Base-by-base conservation (phyloP, 805 yeast species). In the Wickerhamiella kurtzmanii region DNA sequence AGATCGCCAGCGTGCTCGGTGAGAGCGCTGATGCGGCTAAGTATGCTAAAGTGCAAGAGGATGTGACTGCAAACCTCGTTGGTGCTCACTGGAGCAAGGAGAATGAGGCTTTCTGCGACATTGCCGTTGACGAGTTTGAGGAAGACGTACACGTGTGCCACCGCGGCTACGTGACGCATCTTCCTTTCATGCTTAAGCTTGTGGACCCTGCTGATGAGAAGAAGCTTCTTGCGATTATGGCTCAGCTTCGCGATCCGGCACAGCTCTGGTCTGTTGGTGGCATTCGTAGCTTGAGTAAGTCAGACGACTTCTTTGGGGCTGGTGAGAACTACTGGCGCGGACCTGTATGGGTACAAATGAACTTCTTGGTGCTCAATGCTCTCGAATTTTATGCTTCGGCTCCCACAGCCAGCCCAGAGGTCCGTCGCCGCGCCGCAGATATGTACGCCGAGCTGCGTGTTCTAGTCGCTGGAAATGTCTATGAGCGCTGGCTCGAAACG, bases 271-370 rank as follows among this genome's bases (percentile, higher is more conserved):
- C 85, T 5, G 73, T 72, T 1, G 86, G 60, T 54, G 98, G 98
- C 13, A 68, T 92, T 35, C 71, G 95, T 52, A 82, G 95, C 0
- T 66, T 92, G 35, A 82, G 95, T 0, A 77, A 76, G 56, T 55
- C 70, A 3, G 88, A 83, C 56, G 66, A 67, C 18, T 66, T 59
- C 49, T 92, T 81, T 64, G 82, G 82, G 47, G 75, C 79, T 0
- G 89, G 73, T 5, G 98, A 92, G 59, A 80, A 89, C 63, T 92
- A 92, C 66, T 92, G 98, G 98, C 75, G 95, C 52, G 92, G 96
- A 1, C 85, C 94, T 17, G 72, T 92, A 22, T 92, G 97, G 97
- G 70, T 87, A 55, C 83, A 87, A 61, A 82, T 92, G 58, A 92
- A 92, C 66, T 89, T 86, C 59, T 66, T 92, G 62, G 69, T 80